A percentile compares a stretch with the other conserved stretches of the same genome.
Conservation (phyloP, 331 rosid species). For the Acacia concinna region DNA sequence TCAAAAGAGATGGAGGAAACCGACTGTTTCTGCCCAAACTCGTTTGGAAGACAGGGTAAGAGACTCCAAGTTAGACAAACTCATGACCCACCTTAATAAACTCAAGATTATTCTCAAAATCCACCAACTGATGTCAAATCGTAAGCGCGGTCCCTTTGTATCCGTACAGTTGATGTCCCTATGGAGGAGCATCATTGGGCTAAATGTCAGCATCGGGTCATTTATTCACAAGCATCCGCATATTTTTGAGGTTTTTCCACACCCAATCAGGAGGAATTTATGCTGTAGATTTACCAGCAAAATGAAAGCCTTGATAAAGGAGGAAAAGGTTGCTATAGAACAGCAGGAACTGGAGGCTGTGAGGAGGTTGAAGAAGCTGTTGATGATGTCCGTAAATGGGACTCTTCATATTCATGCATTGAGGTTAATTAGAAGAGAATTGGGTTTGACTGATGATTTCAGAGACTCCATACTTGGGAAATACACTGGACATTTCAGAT, state of each 20-base stretch:
- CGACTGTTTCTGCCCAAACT: conserved; percentile 58
- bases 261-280: conserved; percentile 51
- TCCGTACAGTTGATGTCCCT: conserved; percentile 69
- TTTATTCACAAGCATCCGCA: conserved; percentile 63
- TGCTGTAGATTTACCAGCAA: conserved; percentile 55
- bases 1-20: conserved; percentile 72
- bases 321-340: conserved; percentile 46
- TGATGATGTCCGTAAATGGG: conserved; percentile 65
- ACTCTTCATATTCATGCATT: conserved; percentile 63
- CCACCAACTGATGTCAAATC: conserved; percentile 46
- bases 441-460: conserved; percentile 76
- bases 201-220: conserved; percentile 47
- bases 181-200: conserved; percentile 58
- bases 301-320: conserved; percentile 42
- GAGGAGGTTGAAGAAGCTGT: conserved; percentile 57
- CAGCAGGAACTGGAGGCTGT: conserved; percentile 58
- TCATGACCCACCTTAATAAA: conserved; percentile 44
- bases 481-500: conserved; percentile 44
- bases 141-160: conserved; percentile 63
- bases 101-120: conserved; percentile 49
- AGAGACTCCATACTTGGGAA: conserved; percentile 63
- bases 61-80: conserved; percentile 63
- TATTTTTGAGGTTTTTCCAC: conserved; percentile 59
- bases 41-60: conserved; percentile 65
- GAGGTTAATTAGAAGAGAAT: conserved; percentile 66